phyloP scores from a whole-genome alignment of 108 stramenopile species.

The Hondaea fermentalgiana region DNA sequence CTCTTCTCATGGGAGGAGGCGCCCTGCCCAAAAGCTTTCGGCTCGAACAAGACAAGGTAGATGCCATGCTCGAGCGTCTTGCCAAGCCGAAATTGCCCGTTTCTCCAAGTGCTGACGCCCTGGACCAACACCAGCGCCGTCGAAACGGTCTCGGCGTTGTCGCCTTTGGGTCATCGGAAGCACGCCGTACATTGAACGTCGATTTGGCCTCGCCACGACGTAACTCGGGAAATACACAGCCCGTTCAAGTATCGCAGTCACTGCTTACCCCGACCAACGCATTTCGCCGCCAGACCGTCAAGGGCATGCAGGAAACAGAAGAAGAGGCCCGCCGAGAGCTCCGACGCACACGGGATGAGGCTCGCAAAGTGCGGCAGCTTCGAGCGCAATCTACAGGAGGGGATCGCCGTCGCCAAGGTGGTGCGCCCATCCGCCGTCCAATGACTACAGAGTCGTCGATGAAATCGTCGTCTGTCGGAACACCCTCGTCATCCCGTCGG shows the following conservation, averaged over 20 bases:
- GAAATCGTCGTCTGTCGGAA: too few species aligned
- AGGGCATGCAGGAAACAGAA: background rate
- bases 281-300: background rate
- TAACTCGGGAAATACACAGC: background rate
- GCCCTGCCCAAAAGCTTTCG: background rate
- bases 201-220: background rate
- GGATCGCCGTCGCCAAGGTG: background rate
- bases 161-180: background rate
- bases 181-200: background rate
- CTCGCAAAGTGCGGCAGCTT: background rate
- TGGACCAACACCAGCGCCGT: background rate
- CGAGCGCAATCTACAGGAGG: background rate
- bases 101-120: background rate
- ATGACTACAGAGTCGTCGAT: too few species aligned
- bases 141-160: background rate
- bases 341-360: background rate
- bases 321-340: background rate
- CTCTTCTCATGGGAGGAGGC: background rate
- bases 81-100: background rate
- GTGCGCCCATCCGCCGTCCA: too few species aligned
- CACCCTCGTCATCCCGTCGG: too few species aligned
- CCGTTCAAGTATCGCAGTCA: background rate
- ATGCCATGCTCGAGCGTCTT: background rate
- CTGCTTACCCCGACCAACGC: background rate
- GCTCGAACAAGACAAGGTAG: background rate